Conservation (phyloP, 1,284 basidiomycete species). For the Microbotryum scabiosae region DNA sequence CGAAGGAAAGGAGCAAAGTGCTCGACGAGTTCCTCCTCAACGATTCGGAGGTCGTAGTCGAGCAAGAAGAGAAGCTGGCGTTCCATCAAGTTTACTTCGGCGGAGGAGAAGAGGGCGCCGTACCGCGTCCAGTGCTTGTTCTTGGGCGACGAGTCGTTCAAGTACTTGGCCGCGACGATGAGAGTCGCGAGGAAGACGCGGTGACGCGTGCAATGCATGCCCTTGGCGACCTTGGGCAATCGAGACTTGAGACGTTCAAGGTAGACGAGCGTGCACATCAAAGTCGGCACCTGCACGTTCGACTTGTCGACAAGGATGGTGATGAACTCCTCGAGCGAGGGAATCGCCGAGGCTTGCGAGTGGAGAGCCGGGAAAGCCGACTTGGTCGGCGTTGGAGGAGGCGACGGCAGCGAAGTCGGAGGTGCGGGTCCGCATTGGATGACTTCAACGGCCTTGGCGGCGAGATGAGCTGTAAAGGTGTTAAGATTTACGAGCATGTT, state of each 20-base stretch:
- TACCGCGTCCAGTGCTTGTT: slow-evolving; percentile 88
- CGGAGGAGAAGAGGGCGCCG: slow-evolving; percentile 56
- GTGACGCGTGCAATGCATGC: slow-evolving; percentile 88
- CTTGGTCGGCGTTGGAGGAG: slow-evolving; percentile 38
- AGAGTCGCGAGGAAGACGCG: slow-evolving; percentile 91
- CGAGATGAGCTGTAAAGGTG: slow-evolving; percentile 47
- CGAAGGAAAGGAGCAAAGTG: slow-evolving; percentile 22
- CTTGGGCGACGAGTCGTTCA: slow-evolving; percentile 63
- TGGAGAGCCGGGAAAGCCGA: slow-evolving; percentile 38
- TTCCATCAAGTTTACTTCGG: slow-evolving; percentile 87
- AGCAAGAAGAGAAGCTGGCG: slow-evolving; percentile 80
- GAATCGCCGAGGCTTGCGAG: slow-evolving; percentile 46
- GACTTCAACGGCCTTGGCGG: slow-evolving; percentile 55
- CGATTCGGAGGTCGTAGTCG: slow-evolving; percentile 78
- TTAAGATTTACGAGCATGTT: background rate
- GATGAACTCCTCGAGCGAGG: slow-evolving; percentile 80
- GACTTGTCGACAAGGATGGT: slow-evolving; percentile 70
- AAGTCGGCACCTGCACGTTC: slow-evolving; percentile 84
- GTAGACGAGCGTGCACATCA: slow-evolving; percentile 87
- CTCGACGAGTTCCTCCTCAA: slow-evolving; percentile 60
- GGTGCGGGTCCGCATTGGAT: slow-evolving; percentile 43
- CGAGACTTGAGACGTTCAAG: slow-evolving; percentile 75
- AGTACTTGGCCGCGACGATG: slow-evolving; percentile 93
- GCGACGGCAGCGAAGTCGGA: slow-evolving; percentile 30
- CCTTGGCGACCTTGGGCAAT: slow-evolving; percentile 75